These are phyloP conservation scores for Discostella stelligeroides DNA, from an alignment of 108 stramenopile species.

Conservation along the genomic window DNA sequence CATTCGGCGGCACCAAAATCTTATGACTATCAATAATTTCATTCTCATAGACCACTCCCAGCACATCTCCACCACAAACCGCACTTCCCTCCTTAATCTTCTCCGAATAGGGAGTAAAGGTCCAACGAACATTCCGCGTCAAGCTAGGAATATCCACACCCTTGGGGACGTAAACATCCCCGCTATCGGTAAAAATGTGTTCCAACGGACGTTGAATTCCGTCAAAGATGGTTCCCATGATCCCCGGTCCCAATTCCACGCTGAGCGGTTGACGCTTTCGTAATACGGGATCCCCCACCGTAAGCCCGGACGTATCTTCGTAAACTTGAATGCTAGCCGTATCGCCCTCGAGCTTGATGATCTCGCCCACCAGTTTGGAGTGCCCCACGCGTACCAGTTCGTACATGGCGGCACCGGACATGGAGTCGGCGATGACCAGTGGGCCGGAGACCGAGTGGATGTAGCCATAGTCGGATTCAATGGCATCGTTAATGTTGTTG, in stretches of 20 bases:
- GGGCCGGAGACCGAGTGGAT: slow-evolving; percentile 98
- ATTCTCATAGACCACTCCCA: slow-evolving; percentile 97
- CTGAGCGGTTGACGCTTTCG: slow-evolving; percentile 96
- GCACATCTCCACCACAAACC: slow-evolving; percentile 93
- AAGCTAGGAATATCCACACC: slow-evolving; percentile 97
- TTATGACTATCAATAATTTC: slow-evolving; percentile 97
- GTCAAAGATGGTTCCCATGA: slow-evolving; percentile 99
- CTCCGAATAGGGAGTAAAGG: slow-evolving; percentile 84
- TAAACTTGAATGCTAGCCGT: slow-evolving; percentile 99
- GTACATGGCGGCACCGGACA: slow-evolving; percentile 99
- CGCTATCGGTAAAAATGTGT: slow-evolving; percentile 82
- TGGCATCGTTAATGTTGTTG: no score
- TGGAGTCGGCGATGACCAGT: slow-evolving; percentile 98
- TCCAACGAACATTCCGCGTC: slow-evolving; percentile 89
- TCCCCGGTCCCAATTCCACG: slow-evolving; percentile 98
- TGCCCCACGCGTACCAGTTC: slow-evolving; percentile 99
- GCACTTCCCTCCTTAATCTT: slow-evolving; percentile 95
- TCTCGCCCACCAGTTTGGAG: slow-evolving; percentile 99
- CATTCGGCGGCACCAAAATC: slow-evolving; percentile 98
- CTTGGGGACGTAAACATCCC: slow-evolving; percentile 96
- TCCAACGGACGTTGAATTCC: slow-evolving; percentile 99
- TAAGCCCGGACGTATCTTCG: slow-evolving; percentile 98
- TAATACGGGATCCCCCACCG: slow-evolving; percentile 96
- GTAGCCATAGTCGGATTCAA: slow-evolving; percentile 98
- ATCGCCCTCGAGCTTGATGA: slow-evolving; percentile 99